Evolutionary conservation across 106 monocot species (phyloP).

Genomic region (Dendrobium chrysotoxum): DNA sequence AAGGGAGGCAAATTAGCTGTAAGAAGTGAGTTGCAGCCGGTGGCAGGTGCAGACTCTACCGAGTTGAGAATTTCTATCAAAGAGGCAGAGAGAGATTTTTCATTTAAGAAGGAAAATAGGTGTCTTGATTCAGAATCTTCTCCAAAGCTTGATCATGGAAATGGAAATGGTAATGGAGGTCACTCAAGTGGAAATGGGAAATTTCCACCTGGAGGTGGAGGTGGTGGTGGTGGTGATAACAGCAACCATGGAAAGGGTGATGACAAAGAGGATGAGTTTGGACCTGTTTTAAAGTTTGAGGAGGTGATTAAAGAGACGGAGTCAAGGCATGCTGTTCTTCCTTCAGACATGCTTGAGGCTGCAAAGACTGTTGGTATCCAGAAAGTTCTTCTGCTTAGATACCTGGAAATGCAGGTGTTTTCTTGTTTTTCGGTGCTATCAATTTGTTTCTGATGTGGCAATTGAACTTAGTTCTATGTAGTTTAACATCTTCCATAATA

Average conservation of each 20-base stretch:
- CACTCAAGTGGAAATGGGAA: conserved; percentile 18
- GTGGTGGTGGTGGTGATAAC: conserved; percentile 17
- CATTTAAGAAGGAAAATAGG: conserved; percentile 5
- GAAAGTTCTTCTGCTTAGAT: conserved; percentile 59
- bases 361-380: conserved; percentile 57
- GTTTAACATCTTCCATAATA: not conserved
- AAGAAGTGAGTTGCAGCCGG: conserved; percentile 17
- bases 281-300: conserved; percentile 43
- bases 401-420: conserved; percentile 72
- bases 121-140: conserved; percentile 5
- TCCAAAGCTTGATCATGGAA: conserved; percentile 19
- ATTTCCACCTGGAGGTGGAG: conserved; percentile 31
- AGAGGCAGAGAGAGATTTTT: conserved; percentile 8
- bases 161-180: conserved; percentile 24
- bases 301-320: conserved; percentile 48
- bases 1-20: conserved; percentile 2
- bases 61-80: not conserved
- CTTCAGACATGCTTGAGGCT: conserved; percentile 60
- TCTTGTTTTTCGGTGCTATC: not conserved
- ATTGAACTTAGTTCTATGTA: not conserved
- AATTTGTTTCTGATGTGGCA: not conserved
- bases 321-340: conserved; percentile 30
- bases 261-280: conserved; percentile 43
- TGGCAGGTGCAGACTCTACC: not conserved
- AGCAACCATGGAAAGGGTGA: conserved; percentile 12